Evolutionary conservation across 2,329 filamentous ascomycete genomes (phyloP).

Genomic region (Pseudogymnoascus verrucosus): DNA sequence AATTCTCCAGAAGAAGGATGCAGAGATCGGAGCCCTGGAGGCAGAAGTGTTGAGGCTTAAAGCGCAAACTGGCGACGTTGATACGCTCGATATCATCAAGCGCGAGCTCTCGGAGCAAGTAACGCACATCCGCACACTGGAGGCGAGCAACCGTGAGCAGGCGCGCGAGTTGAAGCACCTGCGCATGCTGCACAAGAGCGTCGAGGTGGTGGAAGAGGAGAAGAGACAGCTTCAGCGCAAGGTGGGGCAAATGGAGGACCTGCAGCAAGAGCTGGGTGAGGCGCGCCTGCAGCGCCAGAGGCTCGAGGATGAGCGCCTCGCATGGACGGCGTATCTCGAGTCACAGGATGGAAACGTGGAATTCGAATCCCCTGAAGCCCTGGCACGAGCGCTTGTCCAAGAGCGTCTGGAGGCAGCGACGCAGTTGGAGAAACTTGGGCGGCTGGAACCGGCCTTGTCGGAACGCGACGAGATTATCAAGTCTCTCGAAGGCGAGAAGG

Average conservation of each 20-base stretch:
- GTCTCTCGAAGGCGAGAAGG: constrained; percentile 62
- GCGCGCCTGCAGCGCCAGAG: constrained; percentile 74
- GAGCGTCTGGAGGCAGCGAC: constrained; percentile 73
- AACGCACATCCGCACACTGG: constrained; percentile 77
- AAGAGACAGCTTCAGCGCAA: constrained; percentile 75
- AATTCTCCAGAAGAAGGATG: constrained; percentile 56
- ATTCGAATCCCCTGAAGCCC: constrained; percentile 79
- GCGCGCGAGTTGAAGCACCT: constrained; percentile 71
- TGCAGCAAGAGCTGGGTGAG: constrained; percentile 72
- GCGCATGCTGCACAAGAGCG: constrained; percentile 73
- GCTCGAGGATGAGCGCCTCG: constrained; percentile 76
- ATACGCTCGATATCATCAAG: constrained; percentile 78
- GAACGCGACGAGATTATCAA: constrained; percentile 72
- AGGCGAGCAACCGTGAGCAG: constrained; percentile 74
- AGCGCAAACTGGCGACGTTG: constrained; percentile 76
- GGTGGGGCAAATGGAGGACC: constrained; percentile 62
- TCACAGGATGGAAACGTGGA: constrained; percentile 58
- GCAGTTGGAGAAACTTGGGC: constrained; percentile 72
- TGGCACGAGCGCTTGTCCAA: constrained; percentile 76
- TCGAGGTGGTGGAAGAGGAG: constrained; percentile 91
- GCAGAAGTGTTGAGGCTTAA: constrained; percentile 77
- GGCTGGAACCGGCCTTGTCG: constrained; percentile 66
- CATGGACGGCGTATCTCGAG: constrained; percentile 82
- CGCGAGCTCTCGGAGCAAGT: constrained; percentile 87
- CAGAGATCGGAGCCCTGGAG: constrained; percentile 66